These are phyloP conservation scores for Vitis hybrid DNA, from an alignment of 177 flowering plant species.

Conservation along the genomic window DNA sequence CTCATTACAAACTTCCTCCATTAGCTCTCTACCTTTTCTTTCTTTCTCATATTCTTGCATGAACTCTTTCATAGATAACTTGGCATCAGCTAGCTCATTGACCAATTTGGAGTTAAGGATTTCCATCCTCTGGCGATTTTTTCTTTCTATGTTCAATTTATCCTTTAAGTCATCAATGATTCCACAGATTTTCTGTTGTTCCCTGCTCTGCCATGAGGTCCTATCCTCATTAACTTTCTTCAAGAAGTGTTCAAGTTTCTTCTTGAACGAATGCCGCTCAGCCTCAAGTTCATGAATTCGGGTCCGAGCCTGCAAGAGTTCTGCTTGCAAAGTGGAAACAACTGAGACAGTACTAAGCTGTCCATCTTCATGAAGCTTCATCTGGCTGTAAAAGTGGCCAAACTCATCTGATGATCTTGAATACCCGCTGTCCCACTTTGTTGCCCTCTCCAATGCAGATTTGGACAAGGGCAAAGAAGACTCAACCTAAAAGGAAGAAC, in stretches of 20 bases:
- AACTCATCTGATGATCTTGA: conserved; percentile 53
- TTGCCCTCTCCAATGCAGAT: conserved; percentile 88
- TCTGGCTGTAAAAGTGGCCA: conserved; percentile 34
- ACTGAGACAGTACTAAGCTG: conserved; percentile 49
- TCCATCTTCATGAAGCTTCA: conserved; percentile 47
- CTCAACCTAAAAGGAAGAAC: conserved; percentile 33
- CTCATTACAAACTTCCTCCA: conserved; percentile 79
- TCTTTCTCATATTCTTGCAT: conserved; percentile 76
- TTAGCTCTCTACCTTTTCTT: conserved; percentile 49
- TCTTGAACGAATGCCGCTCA: conserved; percentile 70
- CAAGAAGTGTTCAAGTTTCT: conserved; percentile 86
- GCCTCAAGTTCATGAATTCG: conserved; percentile 78
- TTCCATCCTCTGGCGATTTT: conserved; percentile 66
- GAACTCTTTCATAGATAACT: conserved; percentile 62
- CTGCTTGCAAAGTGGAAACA: conserved; percentile 66
- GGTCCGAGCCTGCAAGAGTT: conserved; percentile 68
- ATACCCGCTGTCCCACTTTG: conserved; percentile 87
- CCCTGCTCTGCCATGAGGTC: conserved; percentile 80
- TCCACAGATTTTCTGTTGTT: conserved; percentile 75
- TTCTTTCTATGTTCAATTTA: conserved; percentile 69
- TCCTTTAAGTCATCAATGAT: conserved; percentile 64
- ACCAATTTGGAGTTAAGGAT: conserved; percentile 72
- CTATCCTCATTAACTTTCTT: conserved; percentile 80
- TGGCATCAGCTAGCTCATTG: conserved; percentile 71
- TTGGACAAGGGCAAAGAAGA: conserved; percentile 50